Base-by-base conservation (phyloP, 2,329 filamentous ascomycete genomes). In the Colletotrichum horii region DNA sequence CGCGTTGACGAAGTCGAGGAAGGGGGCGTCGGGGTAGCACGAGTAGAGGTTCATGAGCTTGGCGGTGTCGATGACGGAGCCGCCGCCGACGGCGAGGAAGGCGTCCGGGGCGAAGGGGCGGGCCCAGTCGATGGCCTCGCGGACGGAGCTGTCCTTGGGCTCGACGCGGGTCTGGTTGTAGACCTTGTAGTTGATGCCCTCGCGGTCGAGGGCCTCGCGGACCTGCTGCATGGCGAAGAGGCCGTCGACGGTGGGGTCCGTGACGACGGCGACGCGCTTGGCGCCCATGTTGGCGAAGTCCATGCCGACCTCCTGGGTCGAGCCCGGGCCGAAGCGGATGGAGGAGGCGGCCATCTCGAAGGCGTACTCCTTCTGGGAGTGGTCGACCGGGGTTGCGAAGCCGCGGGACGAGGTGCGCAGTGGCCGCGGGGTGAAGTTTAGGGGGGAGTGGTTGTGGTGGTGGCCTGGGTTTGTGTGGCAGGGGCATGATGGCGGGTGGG, bases 41-140 rank as follows among this genome's bases (percentile, higher is more conserved):
- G 93, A 94, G 86, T 98, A 98, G 0, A 99, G 90, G 82, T 99
- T 99, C 96, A 99, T 98, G 72, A 99, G 90, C 86, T 99, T 99
- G 70, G 97, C 96, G 1, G 97, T 99, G 85, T 99, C 97, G 79
- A 99, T 99, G 78, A 98, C 97, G 52, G 95, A 98, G 48, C 97
- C 97, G 79, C 96, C 91, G 32, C 94, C 97, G 19, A 99, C 97
- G 26, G 97, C 97, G 19, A 99, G 89, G 83, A 98, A 98, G 4
- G 95, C 95, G 84, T 98, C 97, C 0, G 96, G 94, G 32, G 90
- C 85, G 83, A 95, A 95, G 1, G 94, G 92, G 79, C 96, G 96
- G 22, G 93, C 93, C 86, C 96, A 97, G 1, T 90, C 94, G 82
- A 99, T 98, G 8, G 97, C 97, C 78, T 97, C 94, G 80, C 94